Evolutionary conservation across 495 filamentous ascomycete genomes (phyloP).

Genomic region (Pyrenula aspistea): DNA sequence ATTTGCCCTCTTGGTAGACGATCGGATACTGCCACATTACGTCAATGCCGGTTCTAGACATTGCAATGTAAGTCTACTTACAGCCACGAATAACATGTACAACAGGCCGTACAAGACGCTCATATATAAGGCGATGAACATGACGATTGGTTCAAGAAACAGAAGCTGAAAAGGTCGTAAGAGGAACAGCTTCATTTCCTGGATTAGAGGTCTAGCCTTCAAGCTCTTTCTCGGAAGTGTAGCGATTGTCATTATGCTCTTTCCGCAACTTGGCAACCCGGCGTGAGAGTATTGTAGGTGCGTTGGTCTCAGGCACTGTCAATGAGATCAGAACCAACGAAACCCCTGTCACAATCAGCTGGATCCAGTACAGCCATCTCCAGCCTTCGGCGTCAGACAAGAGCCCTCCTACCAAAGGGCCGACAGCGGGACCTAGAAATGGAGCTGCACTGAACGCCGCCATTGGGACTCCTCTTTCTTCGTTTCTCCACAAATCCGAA

Average conservation of each 20-base stretch:
- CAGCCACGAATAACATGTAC: conserved; percentile 75
- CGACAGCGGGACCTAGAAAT: conserved; percentile 62
- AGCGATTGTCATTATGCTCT: conserved; percentile 43
- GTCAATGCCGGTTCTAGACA: conserved; percentile 3
- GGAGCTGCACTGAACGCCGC: conserved; percentile 74
- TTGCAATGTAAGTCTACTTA: conserved; percentile 11
- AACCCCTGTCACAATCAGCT: conserved; percentile 54
- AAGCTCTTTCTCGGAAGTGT: no score
- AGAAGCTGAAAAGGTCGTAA: conserved; percentile 74
- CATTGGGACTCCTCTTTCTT: conserved; percentile 76
- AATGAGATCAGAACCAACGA: conserved; percentile 63
- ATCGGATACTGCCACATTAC: conserved; percentile 48
- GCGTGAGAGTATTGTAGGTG: conserved; percentile 53
- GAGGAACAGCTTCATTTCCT: no score
- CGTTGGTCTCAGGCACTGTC: conserved; percentile 72
- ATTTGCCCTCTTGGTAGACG: conserved; percentile 64
- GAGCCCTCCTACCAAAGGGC: conserved; percentile 67
- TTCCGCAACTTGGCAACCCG: conserved; percentile 58
- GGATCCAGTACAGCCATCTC: conserved; percentile 82
- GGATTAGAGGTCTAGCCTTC: no score
- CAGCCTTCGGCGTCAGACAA: conserved; percentile 56
- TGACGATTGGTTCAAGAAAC: conserved; percentile 66
- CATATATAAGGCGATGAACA: conserved; percentile 70
- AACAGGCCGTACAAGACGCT: conserved; percentile 64
- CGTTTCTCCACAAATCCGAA: conserved; percentile 71